Base-by-base conservation (phyloP, 2,329 filamentous ascomycete genomes). In the Orbilia javanica region DNA sequence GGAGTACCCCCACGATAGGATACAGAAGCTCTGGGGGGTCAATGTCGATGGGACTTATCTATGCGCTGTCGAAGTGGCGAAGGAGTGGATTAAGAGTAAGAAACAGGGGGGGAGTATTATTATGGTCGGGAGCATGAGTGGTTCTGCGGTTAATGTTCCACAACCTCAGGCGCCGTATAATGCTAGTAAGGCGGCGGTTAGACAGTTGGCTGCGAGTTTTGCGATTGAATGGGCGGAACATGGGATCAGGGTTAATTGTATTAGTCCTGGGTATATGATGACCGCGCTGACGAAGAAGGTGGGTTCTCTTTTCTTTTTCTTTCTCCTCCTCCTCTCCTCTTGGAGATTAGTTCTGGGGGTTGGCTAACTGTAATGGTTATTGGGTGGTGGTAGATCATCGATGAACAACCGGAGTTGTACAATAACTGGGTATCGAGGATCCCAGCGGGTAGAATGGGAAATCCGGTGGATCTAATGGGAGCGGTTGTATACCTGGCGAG, bases 241-340 rank as follows among this genome's bases (percentile, higher is more conserved):
- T 42, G 91, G 91, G 81, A 97, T 98, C 83, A 90, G 95, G 39
- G 95, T 98, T 81, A 98, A 98, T 86, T 96, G 93, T 85, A 96
- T 98, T 84, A 94, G 91, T 31, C 95, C 95, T 0, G 95, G 96
- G 52, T 98, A 98, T 85, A 98, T 98, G 95, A 86, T 97, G 81
- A 97, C 95, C 15, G 92, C 94, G 74, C 86, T 97, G 92, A 79
- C 75, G 34, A 4, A 79, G 68, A 79, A 79, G 72, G 72, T 77
- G 13, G 7, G 42, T 18, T 34, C 4, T 70, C 75, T 82, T n/a
- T n/a, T n/a, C n/a, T n/a, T n/a, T n/a, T n/a, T n/a, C n/a, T n/a
- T n/a, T n/a, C n/a, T n/a, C n/a, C n/a, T n/a, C n/a, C n/a, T 96
- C 93, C 66, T 97, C 94, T 48, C 90, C 94, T 86, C 97, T 25